phyloP scores from a whole-genome alignment of 2,329 filamentous ascomycete species.

The Neopestalotiopsis sp. region DNA sequence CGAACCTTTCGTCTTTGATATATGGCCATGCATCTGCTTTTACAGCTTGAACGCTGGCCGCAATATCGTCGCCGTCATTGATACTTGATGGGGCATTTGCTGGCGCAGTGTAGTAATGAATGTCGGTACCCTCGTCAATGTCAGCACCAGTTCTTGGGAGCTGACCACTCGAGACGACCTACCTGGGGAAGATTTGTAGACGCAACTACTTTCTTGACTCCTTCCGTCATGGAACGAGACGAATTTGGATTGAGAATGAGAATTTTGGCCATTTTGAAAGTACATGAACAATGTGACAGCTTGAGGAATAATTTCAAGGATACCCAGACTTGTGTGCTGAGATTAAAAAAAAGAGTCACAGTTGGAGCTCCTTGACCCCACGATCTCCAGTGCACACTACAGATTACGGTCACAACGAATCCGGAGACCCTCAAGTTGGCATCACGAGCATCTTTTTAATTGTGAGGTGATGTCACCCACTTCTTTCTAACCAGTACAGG shows the following conservation, averaged over 20 bases:
- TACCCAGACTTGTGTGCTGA: not conserved
- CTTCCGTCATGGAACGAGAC: constrained; percentile 72
- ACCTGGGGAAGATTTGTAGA: constrained; percentile 45
- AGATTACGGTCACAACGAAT: too few species aligned
- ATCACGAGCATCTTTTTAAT: too few species aligned
- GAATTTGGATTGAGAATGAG: constrained; percentile 84
- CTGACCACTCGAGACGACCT: constrained; percentile 23
- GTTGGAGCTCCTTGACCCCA: too few species aligned
- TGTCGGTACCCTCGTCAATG: constrained; percentile 37
- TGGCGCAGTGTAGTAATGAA: constrained; percentile 71
- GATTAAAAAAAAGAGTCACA: too few species aligned
- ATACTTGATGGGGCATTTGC: constrained; percentile 72
- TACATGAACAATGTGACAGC: fast-evolving
- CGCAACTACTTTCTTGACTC: constrained; percentile 58
- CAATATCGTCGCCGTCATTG: constrained; percentile 74
- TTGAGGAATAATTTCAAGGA: not conserved
- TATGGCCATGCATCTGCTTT: constrained; percentile 53
- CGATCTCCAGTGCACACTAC: too few species aligned
- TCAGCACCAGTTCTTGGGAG: not conserved
- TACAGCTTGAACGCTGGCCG: constrained; percentile 66
- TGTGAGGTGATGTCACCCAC: too few species aligned
- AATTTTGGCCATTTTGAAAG: constrained; percentile 47
- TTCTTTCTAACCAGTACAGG: too few species aligned
- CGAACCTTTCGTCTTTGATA: constrained; percentile 52
- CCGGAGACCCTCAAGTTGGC: too few species aligned